A percentile compares a stretch with the other conserved stretches of the same genome.
Conservation (phyloP, 257 asterid species). For the Voacanga thouarsii region DNA sequence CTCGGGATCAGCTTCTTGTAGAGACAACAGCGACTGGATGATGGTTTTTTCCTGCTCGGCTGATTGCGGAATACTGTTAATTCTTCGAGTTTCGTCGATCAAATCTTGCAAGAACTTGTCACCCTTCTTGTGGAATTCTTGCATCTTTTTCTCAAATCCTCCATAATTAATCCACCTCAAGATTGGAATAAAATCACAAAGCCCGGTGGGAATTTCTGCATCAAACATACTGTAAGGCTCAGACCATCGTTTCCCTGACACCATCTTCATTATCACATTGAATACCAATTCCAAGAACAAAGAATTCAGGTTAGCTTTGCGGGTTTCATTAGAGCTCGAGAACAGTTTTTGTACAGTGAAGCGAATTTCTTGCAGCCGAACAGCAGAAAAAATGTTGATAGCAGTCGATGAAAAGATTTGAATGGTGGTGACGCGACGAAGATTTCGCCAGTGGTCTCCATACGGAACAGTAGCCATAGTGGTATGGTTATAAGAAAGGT, state of each 20-base stretch:
- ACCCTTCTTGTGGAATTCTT: not conserved
- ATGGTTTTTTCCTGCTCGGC: not conserved
- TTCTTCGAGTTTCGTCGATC: constrained; percentile 4
- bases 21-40: not conserved
- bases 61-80: not conserved
- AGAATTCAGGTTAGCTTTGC: constrained; percentile 36
- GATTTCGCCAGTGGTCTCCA: constrained; percentile 68
- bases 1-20: not conserved
- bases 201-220: not conserved
- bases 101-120: constrained; percentile 15
- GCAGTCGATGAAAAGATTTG: not conserved
- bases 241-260: constrained; percentile 2
- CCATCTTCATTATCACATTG: constrained; percentile 47
- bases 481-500: constrained; percentile 48
- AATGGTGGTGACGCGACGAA: constrained; percentile 28
- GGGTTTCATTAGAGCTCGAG: not conserved
- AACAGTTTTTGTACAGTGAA: constrained; percentile 29
- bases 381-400: not conserved
- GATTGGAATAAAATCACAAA: constrained; percentile 8
- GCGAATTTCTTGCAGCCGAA: constrained; percentile 27
- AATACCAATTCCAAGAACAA: constrained; percentile 38
- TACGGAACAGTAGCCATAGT: constrained; percentile 47
- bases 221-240: not conserved
- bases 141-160: constrained; percentile 2
- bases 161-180: constrained; percentile 7